Evolutionary conservation across 75 land plant species (phyloP), one percentile per base, ranked within the genome.

Genomic region (Pinus albicaulis): DNA sequence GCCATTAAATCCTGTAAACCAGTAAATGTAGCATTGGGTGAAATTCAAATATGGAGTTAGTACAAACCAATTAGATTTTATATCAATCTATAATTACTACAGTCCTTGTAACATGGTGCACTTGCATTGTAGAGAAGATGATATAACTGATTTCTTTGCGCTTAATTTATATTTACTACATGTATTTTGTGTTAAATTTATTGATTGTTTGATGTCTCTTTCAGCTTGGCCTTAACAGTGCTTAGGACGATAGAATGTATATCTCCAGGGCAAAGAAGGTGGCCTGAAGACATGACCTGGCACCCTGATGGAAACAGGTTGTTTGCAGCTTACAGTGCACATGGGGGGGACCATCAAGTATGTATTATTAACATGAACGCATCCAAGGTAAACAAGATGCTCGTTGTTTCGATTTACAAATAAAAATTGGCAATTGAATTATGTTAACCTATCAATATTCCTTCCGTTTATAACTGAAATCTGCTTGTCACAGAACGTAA

Each of bases 271-370:
- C 80, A 78, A 38, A 78, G 65, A 23, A 72, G 78, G 64, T 78
- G 80, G 80, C 80, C 80, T 26, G 78, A 78, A 74, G 78, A 78
- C 59, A 22, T 78, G 20, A 59, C 78, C 16, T 78, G 80, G 80
- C 80, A 78, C 75, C 80, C 80, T 25, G 57, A 76, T 72, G 80
- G 80, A 31, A 58, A 78, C 16, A 41, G 28, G 22, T 41, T 78
- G 38, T 78, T 75, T 78, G 80, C 80, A 31, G 72, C 61, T 22
- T 78, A 78, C 22, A 55, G 62, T 74, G 80, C 80, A 44, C 78
- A 78, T 78, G 80, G 60, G 20, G 71, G 52, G 34, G 80, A 78
- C 25, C 48, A 78, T n/a, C 80, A 78, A 75, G 78, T 78, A 25
- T 36, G 77, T 38, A 78, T 78, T 28, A 78, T 78, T 64, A 7